A percentile compares a stretch with the other conserved stretches of the same genome.
phyloP scores from a whole-genome alignment of 2,329 filamentous ascomycete species.

The Microdochium bolleyi region DNA sequence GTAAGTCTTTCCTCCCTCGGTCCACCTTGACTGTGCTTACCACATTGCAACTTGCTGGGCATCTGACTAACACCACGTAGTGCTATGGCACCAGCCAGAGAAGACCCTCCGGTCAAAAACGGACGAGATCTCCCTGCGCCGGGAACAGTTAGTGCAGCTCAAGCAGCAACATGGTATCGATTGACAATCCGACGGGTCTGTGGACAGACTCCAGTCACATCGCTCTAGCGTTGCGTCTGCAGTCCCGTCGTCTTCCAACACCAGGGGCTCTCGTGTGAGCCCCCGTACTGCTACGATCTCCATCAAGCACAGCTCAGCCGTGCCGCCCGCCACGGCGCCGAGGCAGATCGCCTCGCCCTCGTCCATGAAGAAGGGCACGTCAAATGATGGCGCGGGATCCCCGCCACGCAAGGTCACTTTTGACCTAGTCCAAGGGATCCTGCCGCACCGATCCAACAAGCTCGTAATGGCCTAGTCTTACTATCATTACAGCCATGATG shows the following conservation, averaged over 20 bases:
- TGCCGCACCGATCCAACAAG: constrained; percentile 19
- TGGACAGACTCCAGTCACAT: constrained; percentile 39
- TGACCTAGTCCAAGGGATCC: constrained; percentile 20
- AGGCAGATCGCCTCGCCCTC: not conserved
- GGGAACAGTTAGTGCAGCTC: constrained; percentile 95
- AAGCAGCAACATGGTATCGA: constrained; percentile 98
- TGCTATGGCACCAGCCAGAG: constrained; percentile 58
- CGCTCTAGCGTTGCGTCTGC: constrained; percentile 37
- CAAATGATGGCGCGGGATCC: constrained; percentile 16
- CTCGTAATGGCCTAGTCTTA: constrained; percentile 19
- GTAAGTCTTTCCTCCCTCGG: constrained; percentile 44
- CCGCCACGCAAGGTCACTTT: constrained; percentile 19
- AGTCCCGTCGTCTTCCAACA: constrained; percentile 49
- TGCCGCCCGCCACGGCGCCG: constrained; percentile 8
- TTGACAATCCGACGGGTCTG: constrained; percentile 76
- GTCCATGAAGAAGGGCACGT: constrained; percentile 15
- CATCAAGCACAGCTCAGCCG: constrained; percentile 14
- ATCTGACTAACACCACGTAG: constrained; percentile 21
- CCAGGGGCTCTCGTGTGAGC: constrained; percentile 14
- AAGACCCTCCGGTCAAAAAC: constrained; percentile 78
- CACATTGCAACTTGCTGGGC: not conserved
- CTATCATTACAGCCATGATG: constrained; percentile 6
- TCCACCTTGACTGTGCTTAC: constrained; percentile 1
- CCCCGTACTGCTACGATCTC: constrained; percentile 14
- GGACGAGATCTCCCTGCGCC: constrained; percentile 76